phyloP scores from a whole-genome alignment of 257 asterid genomes.

The Fraxinus anomala region DNA sequence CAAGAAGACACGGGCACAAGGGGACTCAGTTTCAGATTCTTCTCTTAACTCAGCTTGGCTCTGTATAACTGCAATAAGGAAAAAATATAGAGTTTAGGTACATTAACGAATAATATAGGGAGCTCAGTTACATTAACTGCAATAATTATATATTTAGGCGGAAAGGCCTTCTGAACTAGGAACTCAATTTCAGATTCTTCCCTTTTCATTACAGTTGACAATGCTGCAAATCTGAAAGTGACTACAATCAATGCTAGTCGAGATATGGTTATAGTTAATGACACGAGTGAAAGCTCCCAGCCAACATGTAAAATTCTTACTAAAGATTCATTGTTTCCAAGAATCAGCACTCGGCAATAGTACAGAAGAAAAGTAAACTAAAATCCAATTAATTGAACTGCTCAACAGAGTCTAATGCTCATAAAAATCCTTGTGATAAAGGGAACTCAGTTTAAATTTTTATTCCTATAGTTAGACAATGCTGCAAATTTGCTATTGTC shows the following conservation, averaged over 20 bases:
- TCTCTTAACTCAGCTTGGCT: not conserved
- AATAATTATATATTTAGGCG: too few species aligned
- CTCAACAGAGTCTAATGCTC: not conserved
- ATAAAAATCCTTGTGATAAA: not conserved
- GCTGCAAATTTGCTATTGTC: slow-evolving; percentile 23
- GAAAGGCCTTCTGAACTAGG: not conserved
- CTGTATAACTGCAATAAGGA: not conserved
- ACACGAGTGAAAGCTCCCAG: not conserved
- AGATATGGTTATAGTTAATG: not conserved
- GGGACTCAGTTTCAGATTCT: too few species aligned
- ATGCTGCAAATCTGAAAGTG: slow-evolving; percentile 1
- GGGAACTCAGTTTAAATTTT: not conserved
- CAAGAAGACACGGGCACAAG: slow-evolving; percentile 14
- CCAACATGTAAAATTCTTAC: slow-evolving; percentile 17
- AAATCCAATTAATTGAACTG: not conserved
- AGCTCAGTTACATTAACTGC: too few species aligned
- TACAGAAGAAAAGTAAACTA: not conserved
- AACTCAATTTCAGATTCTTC: slow-evolving; percentile 1
- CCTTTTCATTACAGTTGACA: not conserved
- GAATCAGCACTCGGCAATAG: too few species aligned
- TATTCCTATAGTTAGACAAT: slow-evolving; percentile 20
- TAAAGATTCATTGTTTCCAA: too few species aligned
- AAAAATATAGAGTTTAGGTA: too few species aligned
- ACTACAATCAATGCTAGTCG: not conserved
- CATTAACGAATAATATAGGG: too few species aligned